phyloP scores from a whole-genome alignment of 2,329 filamentous ascomycete genomes.

The Nigrospora oryzae region DNA sequence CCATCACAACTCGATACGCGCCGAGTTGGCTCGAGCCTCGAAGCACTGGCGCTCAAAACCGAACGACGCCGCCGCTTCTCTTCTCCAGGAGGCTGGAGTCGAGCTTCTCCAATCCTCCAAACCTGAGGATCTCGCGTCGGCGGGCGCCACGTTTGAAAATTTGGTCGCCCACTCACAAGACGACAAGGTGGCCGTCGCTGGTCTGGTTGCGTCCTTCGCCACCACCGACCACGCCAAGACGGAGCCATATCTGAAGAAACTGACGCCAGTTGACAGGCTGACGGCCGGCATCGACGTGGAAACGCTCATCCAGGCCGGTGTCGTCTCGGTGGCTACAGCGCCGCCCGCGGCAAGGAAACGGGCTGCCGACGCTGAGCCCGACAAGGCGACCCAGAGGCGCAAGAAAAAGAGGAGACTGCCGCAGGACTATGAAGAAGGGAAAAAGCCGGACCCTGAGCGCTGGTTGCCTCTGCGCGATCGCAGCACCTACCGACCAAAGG shows the following conservation, averaged over 20 bases:
- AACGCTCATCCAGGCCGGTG: conserved; percentile 57
- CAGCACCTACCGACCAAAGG: conserved; percentile 82
- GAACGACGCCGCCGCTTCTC: conserved; percentile 42
- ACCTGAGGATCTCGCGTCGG: conserved; percentile 57
- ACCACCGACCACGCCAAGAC: conserved; percentile 49
- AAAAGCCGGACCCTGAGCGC: conserved; percentile 79
- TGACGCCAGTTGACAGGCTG: conserved; percentile 56
- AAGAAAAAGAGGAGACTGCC: conserved; percentile 49
- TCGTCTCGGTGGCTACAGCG: conserved; percentile 39
- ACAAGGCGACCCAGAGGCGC: conserved; percentile 40
- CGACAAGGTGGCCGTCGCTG: conserved; percentile 66
- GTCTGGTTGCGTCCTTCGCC: conserved; percentile 77
- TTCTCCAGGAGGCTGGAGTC: conserved; percentile 75
- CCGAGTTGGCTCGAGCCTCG: conserved; percentile 71
- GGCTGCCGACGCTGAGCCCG: conserved; percentile 25
- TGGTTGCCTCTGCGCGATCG: conserved; percentile 90
- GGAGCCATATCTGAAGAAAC: conserved; percentile 41
- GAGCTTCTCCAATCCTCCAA: conserved; percentile 71
- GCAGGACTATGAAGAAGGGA: conserved; percentile 67
- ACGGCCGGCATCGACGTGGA: conserved; percentile 51
- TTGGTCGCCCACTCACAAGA: conserved; percentile 57
- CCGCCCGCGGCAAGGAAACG: conserved; percentile 40
- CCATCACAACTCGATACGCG: conserved; percentile 62
- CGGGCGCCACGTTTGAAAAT: conserved; percentile 70
- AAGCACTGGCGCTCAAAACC: conserved; percentile 67